Base-by-base conservation (phyloP, 352 stramenopile species). In the Discostella stelligera region DNA sequence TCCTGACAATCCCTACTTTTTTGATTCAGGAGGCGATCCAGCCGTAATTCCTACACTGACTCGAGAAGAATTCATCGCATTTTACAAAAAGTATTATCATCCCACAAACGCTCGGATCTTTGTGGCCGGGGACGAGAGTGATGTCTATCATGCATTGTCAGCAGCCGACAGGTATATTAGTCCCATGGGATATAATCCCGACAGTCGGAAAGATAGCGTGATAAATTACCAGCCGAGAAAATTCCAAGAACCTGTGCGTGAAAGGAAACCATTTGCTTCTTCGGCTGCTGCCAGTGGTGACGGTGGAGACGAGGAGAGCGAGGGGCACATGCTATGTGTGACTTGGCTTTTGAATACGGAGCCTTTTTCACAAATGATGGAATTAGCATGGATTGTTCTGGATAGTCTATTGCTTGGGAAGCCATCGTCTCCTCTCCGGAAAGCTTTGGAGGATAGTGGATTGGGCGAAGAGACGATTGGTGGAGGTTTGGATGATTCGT, bases 1-100 rank as follows among this genome's bases (percentile, higher is more conserved):
- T 81, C 81, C 91, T 10, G 85, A 93, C 76, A 95, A 71, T 87
- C 86, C 71, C 81, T 95, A 95, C 72, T 66, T 64, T 18, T 86
- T 86, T 20, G 87, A 93, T 70, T 83, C 69, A 27, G 89, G 91
- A 16, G 92, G 93, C 27, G 90, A 95, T 77, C 91, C 90, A 13
- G 61, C 52, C 0, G 71, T 85, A 21, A 94, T 96, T 62, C 84
- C 90, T 9, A 82, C 71, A 10, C 81, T 96, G n/a, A 90, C 80
- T 7, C 85, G 86, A 20, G 80, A 90, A 23, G 80, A 94, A 39
- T 91, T 95, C 75, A 75, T 90, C 23, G 44, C 71, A 23, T 95
- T 94, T 71, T 93, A 94, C 66, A 79, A 84, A 21, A 80, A 81
- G 41, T 92, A 89, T 77, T 95, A 95, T 73, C 89, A 94, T 70